Conservation (phyloP, 805 yeast species). For the Candida boidinii region DNA sequence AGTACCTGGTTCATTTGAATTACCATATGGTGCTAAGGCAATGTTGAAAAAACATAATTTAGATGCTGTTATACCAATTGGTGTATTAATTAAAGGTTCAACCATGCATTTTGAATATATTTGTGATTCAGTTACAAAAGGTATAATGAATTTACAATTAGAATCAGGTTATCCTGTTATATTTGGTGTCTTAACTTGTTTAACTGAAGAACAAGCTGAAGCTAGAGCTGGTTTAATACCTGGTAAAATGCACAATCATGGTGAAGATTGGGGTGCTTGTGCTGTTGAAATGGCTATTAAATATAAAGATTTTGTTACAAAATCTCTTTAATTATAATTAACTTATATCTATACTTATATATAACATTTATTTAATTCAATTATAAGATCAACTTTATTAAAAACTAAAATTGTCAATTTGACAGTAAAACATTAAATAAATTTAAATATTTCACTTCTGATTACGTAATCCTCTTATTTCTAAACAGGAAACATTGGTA, state of each 20-base stretch:
- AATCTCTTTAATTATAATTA: no score
- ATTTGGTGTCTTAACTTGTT: constrained; percentile 87
- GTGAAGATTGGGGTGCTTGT: constrained; percentile 98
- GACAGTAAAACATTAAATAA: no score
- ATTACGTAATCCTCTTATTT: no score
- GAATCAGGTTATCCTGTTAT: constrained; percentile 70
- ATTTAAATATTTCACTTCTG: no score
- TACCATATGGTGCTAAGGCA: constrained; percentile 71
- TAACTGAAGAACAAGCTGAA: constrained; percentile 90
- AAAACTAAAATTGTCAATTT: no score
- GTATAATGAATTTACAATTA: constrained; percentile 75
- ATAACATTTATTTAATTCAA: background rate
- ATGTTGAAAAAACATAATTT: constrained; percentile 40
- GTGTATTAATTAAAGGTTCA: constrained; percentile 90
- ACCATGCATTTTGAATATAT: constrained; percentile 99
- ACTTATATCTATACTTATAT: no score
- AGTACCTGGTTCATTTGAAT: constrained; percentile 93
- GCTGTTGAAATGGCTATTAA: constrained; percentile 89
- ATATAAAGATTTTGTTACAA: no score
- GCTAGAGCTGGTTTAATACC: constrained; percentile 77
- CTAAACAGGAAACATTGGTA: no score
- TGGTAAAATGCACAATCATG: constrained; percentile 88
- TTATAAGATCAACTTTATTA: no score
- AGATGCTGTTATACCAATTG: constrained; percentile 90
- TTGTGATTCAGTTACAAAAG: constrained; percentile 81